These are phyloP conservation scores for Groenewaldozyma sp. DNA, from an alignment of 1,139 yeast genomes.

Conservation along the genomic window DNA sequence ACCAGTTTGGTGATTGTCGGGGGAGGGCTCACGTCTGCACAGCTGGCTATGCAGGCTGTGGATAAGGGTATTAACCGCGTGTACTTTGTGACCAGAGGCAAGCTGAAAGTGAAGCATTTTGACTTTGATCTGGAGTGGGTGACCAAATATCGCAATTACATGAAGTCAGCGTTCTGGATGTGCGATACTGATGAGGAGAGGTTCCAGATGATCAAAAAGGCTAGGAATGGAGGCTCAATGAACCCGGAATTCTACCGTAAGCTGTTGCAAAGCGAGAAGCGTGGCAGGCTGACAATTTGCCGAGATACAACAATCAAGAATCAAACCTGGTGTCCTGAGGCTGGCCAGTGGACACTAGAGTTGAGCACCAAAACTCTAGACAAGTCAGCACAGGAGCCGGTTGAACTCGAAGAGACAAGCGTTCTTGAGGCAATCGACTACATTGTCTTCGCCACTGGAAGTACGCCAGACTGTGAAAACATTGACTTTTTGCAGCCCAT, in stretches of 20 bases:
- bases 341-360: background rate
- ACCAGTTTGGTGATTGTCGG: constrained; percentile 37
- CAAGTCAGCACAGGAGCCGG: background rate
- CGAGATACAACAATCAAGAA: constrained; percentile 7
- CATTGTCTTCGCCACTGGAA: constrained; percentile 40
- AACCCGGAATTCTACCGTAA: constrained; percentile 39
- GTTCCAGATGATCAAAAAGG: constrained; percentile 35
- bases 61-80: constrained; percentile 30
- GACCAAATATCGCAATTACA: constrained; percentile 39
- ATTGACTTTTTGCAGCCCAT: constrained; percentile 30
- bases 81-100: constrained; percentile 34
- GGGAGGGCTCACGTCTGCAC: constrained; percentile 44
- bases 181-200: constrained; percentile 38
- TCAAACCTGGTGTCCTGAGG: constrained; percentile 7
- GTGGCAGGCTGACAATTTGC: constrained; percentile 21
- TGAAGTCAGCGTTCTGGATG: constrained; percentile 36
- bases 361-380: background rate
- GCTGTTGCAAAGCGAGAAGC: constrained; percentile 28
- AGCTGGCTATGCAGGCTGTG: constrained; percentile 36
- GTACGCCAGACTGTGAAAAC: constrained; percentile 24
- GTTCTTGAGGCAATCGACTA: constrained; percentile 24
- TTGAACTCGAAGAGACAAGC: constrained; percentile 15
- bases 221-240: constrained; percentile 42
- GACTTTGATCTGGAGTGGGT: constrained; percentile 47
- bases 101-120: constrained; percentile 40